These are phyloP conservation scores for Oryza brachyantha DNA, from an alignment of 176 grass and related monocot species.

Conservation along the genomic window DNA sequence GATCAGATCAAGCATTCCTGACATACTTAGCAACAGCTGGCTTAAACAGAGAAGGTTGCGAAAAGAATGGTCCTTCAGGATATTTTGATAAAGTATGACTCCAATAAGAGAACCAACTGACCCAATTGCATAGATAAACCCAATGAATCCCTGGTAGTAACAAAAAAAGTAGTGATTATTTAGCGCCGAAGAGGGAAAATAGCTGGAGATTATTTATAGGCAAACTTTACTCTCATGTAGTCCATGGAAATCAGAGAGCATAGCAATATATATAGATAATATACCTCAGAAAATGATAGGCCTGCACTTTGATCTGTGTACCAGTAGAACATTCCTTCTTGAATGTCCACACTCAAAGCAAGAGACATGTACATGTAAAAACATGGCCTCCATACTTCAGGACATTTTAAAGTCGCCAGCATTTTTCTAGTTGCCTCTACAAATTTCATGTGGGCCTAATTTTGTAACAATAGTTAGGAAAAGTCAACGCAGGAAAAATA, in stretches of 20 bases:
- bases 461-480: conserved; percentile 14
- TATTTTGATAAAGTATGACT: conserved; percentile 75
- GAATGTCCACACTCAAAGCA: conserved; percentile 77
- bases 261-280: neutral
- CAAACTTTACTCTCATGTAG: conserved; percentile 1
- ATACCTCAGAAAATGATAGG: conserved; percentile 77
- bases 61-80: conserved; percentile 64
- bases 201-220: neutral
- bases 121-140: conserved; percentile 74
- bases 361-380: conserved; percentile 82
- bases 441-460: conserved; percentile 68
- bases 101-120: conserved; percentile 73
- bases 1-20: conserved; percentile 81
- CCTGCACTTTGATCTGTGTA: conserved; percentile 69
- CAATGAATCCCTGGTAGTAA: conserved; percentile 63
- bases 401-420: conserved; percentile 63
- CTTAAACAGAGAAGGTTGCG: conserved; percentile 65
- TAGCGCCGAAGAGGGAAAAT: neutral
- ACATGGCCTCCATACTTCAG: conserved; percentile 82
- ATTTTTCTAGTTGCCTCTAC: conserved; percentile 67
- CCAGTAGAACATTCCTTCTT: conserved; percentile 98
- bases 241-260: neutral
- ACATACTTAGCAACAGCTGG: conserved; percentile 62
- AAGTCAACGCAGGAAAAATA: conserved; percentile 7
- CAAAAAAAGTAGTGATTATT: conserved; percentile 34